phyloP scores from a whole-genome alignment of 257 asterid species.

The Cordia subcordata region DNA sequence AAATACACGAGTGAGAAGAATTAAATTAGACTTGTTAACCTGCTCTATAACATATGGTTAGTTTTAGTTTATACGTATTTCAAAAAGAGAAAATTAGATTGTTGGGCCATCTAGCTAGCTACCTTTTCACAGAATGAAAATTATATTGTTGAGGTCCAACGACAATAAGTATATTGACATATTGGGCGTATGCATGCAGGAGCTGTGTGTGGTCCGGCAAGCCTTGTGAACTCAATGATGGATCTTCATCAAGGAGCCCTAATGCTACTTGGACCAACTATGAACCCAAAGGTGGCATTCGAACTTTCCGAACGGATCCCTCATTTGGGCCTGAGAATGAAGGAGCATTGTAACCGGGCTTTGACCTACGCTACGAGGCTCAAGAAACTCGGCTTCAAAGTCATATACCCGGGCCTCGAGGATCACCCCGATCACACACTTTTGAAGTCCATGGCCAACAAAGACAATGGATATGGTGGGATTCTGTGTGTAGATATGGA shows the following conservation, averaged over 20 bases:
- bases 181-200: constrained; percentile 30
- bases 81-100: no score
- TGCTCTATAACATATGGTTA: no score
- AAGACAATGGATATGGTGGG: constrained; percentile 82
- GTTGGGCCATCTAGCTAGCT: no score
- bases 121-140: no score
- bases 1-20: no score
- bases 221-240: constrained; percentile 87
- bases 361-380: constrained; percentile 54
- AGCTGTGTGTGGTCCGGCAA: constrained; percentile 87
- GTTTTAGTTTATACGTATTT: no score
- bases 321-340: constrained; percentile 74
- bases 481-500: constrained; percentile 79
- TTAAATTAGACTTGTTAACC: no score
- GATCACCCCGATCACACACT: constrained; percentile 67
- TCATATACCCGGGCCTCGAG: constrained; percentile 76
- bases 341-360: constrained; percentile 84
- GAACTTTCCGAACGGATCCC: constrained; percentile 83
- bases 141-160: no score
- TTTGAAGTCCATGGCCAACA: constrained; percentile 50
- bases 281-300: constrained; percentile 87
- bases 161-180: no score
- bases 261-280: constrained; percentile 91
- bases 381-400: constrained; percentile 69
- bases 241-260: constrained; percentile 84